phyloP scores from a whole-genome alignment of 2,329 filamentous ascomycete genomes.

The Zymoseptoria pseudotritici region DNA sequence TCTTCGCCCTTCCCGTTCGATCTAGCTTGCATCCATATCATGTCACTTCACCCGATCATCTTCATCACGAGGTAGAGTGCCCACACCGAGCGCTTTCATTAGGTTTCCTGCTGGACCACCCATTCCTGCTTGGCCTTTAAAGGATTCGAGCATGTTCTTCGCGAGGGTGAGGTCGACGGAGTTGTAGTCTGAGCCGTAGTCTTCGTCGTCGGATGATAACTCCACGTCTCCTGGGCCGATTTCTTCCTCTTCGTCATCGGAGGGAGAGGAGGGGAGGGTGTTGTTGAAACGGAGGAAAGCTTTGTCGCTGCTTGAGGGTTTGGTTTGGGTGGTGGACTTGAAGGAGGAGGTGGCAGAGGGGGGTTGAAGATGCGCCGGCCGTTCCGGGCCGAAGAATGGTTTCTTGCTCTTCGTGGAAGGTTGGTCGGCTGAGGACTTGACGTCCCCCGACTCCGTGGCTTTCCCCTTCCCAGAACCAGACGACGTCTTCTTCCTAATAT shows the following conservation, averaged over 20 bases:
- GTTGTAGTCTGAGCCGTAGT: slow-evolving; percentile 46
- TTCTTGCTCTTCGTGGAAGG: no score
- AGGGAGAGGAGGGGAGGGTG: background rate
- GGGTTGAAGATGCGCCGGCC: slow-evolving; percentile 19
- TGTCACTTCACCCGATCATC: slow-evolving; percentile 33
- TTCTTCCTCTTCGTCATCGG: slow-evolving; percentile 36
- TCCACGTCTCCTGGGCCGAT: slow-evolving; percentile 31
- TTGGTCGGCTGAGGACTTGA: no score
- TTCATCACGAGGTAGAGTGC: slow-evolving; percentile 69
- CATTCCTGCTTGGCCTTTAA: slow-evolving; percentile 82
- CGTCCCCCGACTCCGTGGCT: slow-evolving; percentile 6
- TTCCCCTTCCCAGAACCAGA: slow-evolving; percentile 15
- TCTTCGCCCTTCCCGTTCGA: no score
- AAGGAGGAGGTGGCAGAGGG: no score
- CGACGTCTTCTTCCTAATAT: slow-evolving; percentile 6
- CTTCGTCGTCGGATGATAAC: slow-evolving; percentile 30
- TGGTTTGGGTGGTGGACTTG: background rate
- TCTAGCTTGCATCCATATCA: no score
- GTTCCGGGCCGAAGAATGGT: slow-evolving; percentile 24
- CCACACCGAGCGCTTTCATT: slow-evolving; percentile 75
- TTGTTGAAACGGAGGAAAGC: slow-evolving; percentile 15
- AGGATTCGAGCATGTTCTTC: slow-evolving; percentile 83
- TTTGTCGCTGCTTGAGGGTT: slow-evolving; percentile 3
- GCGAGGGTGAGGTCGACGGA: slow-evolving; percentile 81
- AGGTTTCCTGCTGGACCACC: slow-evolving; percentile 83